Conservation (phyloP, 176 grass and related monocot genomes). For the Lolium perenne region DNA sequence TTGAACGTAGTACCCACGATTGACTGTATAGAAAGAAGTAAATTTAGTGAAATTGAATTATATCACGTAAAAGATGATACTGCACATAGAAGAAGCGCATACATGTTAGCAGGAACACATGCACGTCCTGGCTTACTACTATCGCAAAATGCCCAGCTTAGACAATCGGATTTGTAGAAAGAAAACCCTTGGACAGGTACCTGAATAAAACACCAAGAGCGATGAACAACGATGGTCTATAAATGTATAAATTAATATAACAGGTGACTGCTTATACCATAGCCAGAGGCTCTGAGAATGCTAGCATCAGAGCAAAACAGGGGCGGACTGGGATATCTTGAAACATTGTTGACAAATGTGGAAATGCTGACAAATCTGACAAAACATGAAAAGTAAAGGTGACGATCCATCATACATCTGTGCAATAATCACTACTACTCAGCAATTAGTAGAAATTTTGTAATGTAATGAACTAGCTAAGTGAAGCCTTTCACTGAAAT, state of each 20-base stretch:
- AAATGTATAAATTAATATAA: conserved; percentile 15
- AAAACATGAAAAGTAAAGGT: conserved; percentile 23
- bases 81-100: not conserved
- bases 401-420: not conserved
- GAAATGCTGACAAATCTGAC: conserved; percentile 71
- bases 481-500: not conserved
- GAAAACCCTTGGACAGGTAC: conserved; percentile 84
- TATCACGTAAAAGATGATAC: not conserved
- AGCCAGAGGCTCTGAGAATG: conserved; percentile 77
- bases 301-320: conserved; percentile 96
- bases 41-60: conserved; percentile 9
- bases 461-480: conserved; percentile 5
- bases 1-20: conserved; percentile 88
- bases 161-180: conserved; percentile 81
- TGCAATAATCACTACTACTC: not conserved
- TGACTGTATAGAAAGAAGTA: conserved; percentile 59
- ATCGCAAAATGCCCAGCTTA: conserved; percentile 84
- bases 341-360: conserved; percentile 55
- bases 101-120: conserved; percentile 61
- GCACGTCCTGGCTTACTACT: conserved; percentile 78
- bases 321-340: conserved; percentile 74
- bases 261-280: conserved; percentile 50
- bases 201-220: conserved; percentile 47
- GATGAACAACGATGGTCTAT: conserved; percentile 13
- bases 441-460: not conserved